phyloP scores from a whole-genome alignment of 345 rosid genomes.

The Raphanus sativus region DNA sequence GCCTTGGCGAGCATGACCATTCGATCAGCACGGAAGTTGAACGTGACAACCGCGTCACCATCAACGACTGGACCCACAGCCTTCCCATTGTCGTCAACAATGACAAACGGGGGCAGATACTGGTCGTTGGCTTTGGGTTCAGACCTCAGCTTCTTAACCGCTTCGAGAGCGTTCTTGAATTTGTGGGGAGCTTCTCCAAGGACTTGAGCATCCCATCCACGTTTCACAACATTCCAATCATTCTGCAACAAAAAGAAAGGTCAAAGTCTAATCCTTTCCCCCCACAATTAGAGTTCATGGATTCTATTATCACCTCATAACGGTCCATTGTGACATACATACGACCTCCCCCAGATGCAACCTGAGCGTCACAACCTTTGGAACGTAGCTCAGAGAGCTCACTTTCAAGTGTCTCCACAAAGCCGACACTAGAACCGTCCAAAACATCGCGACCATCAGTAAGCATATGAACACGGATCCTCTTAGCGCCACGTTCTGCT shows the following conservation, averaged over 20 bases:
- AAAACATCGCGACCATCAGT: constrained; percentile 99
- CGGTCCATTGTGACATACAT: constrained; percentile 99
- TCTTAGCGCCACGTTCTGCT: constrained; percentile 76
- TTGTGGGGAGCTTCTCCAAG: constrained; percentile 97
- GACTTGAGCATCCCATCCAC: constrained; percentile 99
- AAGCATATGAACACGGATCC: constrained; percentile 90
- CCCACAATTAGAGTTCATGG: not conserved
- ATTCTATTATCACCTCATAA: constrained; percentile 61
- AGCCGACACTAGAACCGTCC: constrained; percentile 91
- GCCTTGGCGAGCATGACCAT: constrained; percentile 96
- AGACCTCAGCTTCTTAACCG: constrained; percentile 75
- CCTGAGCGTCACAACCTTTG: constrained; percentile 81
- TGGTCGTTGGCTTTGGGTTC: constrained; percentile 75
- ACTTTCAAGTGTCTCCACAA: constrained; percentile 78
- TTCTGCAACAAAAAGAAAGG: constrained; percentile 47
- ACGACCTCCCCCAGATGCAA: constrained; percentile 99
- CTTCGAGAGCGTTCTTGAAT: constrained; percentile 78
- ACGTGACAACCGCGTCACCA: constrained; percentile 95
- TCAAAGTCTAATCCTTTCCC: not conserved
- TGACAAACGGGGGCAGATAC: constrained; percentile 88
- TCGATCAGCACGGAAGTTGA: constrained; percentile 96
- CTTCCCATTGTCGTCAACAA: constrained; percentile 72
- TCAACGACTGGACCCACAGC: constrained; percentile 88
- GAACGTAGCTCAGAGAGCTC: constrained; percentile 59
- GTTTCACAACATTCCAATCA: constrained; percentile 89